Base-by-base conservation (phyloP, 306 rosid species). In the Pterocarpus macrocarpus region DNA sequence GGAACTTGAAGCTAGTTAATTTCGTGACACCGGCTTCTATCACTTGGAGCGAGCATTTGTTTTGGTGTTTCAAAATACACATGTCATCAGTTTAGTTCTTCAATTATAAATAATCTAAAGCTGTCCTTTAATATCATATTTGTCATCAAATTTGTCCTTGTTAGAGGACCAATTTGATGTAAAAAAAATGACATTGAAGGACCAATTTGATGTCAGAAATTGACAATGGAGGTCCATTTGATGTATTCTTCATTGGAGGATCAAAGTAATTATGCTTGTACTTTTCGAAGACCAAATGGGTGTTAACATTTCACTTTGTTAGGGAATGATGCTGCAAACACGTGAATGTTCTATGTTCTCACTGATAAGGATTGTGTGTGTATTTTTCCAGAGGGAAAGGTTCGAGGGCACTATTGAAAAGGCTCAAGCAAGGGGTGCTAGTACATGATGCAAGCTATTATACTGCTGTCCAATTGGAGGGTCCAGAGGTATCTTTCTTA, bases 391-490 rank as follows among this genome's bases (percentile, higher is more conserved):
- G 97, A 36, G 98, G 98, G 72, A 89, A 84, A 80, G 95, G 98
- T 77, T 92, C 97, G 4, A 89, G 94, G 85, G 90, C 94, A 63
- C 84, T 92, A 75, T 85, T 95, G 87, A 95, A 88, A 81, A 76
- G 89, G 90, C 80, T 86, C 84, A 90, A 84, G 81, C 79, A 89
- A 17, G 92, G 90, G 65, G 88, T 83, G 82, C 86, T 95, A 3
- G 65, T 89, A 57, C 97, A 95, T 77, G 97, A 95, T 81, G 91
- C 97, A 15, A 95, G 95, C 84, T 95, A 95, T 83, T 76, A 79
- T 70, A 77, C 79, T 81, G 89, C 97, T 55, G 55, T 95, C 43
- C 95, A 92, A 69, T 84, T 95, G 89, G 98, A 91, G 87, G 98
- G 98, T 85, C 89, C 90, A 12, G 90, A 91, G 97, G 98, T 88